Evolutionary conservation across 2,329 filamentous ascomycete species (phyloP), one percentile per base, ranked within the genome.

Genomic region (Talaromyces sp.): DNA sequence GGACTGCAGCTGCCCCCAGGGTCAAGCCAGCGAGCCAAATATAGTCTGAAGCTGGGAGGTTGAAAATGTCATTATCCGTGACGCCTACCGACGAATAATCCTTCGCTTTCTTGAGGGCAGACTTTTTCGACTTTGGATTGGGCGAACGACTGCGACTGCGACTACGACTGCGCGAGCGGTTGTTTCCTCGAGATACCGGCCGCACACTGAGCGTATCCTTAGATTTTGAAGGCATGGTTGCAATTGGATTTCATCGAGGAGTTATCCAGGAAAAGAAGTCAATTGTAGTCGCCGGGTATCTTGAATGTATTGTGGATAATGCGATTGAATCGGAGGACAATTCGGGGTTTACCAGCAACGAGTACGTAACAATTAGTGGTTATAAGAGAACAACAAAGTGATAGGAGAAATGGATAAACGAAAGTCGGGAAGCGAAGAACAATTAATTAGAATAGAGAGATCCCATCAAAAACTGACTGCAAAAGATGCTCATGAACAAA

Each of bases 31-130:
- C 81, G 77, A 96, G 84, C 68, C 92, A 79, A 79, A 91, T 87
- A 82, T 95, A 97, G 81, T 98, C 95, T 27, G 88, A 89, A 65
- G 85, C 80, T 41, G 93, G 92, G 24, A 99, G 87, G 62, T 91
- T 86, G 80, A 97, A 93, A 74, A 98, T 88, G 82, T 98, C 93
- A 81, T 97, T 89, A 82, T 99, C 91, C 70, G 87, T 84, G 63
- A 98, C 80, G 24, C 82, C 82, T 47, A 82, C 80, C 22, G 82
- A 83, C 52, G 74, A 75, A 73, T 82, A 83, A 68, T 76, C 79
- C 45, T 72, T 73, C 39, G 68, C 70, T 50, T 75, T 76, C 9
- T 72, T 65, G 10, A 72, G 60, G 11, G 62, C 67, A 68, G 73
- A 71, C 64, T 72, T 75, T 70, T 77, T 78, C 65, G 72, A 74